Conservation (phyloP, 2,329 filamentous ascomycete genomes). For the Colletotrichum sp. region DNA sequence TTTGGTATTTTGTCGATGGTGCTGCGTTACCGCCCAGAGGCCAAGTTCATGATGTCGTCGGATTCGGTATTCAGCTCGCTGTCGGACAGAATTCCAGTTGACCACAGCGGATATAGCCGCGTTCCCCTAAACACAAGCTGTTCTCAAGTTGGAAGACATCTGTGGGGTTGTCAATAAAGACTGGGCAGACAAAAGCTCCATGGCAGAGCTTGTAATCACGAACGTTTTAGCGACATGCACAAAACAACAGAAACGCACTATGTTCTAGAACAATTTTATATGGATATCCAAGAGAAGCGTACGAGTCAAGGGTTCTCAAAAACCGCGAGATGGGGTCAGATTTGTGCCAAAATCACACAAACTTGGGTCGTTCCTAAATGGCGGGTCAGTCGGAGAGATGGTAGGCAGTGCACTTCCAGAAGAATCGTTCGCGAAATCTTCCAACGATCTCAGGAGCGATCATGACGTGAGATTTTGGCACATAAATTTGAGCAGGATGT, state of each 20-base stretch:
- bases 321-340: background rate
- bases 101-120: too few species aligned
- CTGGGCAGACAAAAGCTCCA: too few species aligned
- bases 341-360: background rate
- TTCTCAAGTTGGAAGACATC: too few species aligned
- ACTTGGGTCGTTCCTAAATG: background rate
- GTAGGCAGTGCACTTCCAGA: fast-evolving
- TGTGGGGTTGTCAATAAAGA: too few species aligned
- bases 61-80: background rate
- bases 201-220: too few species aligned
- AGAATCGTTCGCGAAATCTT: background rate
- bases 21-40: background rate
- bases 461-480: too few species aligned
- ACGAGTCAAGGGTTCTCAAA: background rate
- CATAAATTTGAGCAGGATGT: too few species aligned
- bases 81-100: fast-evolving
- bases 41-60: fast-evolving
- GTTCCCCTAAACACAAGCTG: fast-evolving
- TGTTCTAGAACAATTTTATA: too few species aligned
- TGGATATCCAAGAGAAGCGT: background rate
- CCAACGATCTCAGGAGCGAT: too few species aligned
- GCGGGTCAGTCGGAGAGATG: background rate
- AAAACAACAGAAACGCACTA: too few species aligned
- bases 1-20: background rate
- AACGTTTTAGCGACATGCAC: too few species aligned